Percentiles rank a stretch among this genome's conserved stretches.
Evolutionary conservation across 805 yeast species (phyloP).

Genomic region (Kazachstania martiniae): DNA sequence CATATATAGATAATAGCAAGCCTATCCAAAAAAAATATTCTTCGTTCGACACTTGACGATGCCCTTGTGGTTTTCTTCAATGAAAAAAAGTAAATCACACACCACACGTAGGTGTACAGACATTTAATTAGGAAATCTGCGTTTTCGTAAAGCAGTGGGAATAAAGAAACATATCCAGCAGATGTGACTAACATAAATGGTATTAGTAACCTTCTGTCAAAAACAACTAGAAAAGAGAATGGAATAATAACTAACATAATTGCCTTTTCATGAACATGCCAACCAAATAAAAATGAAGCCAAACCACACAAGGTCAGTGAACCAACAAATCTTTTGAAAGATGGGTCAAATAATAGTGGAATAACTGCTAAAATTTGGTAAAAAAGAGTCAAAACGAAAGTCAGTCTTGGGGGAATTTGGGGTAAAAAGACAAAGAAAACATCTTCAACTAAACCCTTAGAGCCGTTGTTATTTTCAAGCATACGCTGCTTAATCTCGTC

Average conservation of each 20-base stretch:
- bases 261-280: slow-evolving; percentile 99
- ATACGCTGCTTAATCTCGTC: slow-evolving; percentile 24
- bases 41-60: slow-evolving; percentile 31
- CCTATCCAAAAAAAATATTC: slow-evolving; percentile 62
- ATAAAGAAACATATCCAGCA: slow-evolving; percentile 77
- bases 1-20: slow-evolving; percentile 54
- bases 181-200: slow-evolving; percentile 63
- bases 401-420: slow-evolving; percentile 61
- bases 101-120: slow-evolving; percentile 75
- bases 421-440: slow-evolving; percentile 75
- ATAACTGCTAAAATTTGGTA: slow-evolving; percentile 70
- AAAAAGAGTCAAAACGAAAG: slow-evolving; percentile 73
- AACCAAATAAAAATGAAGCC: slow-evolving; percentile 87
- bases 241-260: slow-evolving; percentile 85
- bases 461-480: slow-evolving; percentile 34
- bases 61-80: slow-evolving; percentile 55
- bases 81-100: slow-evolving; percentile 61
- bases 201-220: slow-evolving; percentile 59
- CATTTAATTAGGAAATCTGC: slow-evolving; percentile 73
- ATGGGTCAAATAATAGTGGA: slow-evolving; percentile 63
- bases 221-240: slow-evolving; percentile 60
- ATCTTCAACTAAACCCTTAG: slow-evolving; percentile 89
- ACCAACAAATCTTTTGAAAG: slow-evolving; percentile 69
- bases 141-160: slow-evolving; percentile 75
- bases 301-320: slow-evolving; percentile 82